Base-by-base conservation (phyloP, 108 stramenopile genomes). In the Aurantiochytrium sp. region DNA sequence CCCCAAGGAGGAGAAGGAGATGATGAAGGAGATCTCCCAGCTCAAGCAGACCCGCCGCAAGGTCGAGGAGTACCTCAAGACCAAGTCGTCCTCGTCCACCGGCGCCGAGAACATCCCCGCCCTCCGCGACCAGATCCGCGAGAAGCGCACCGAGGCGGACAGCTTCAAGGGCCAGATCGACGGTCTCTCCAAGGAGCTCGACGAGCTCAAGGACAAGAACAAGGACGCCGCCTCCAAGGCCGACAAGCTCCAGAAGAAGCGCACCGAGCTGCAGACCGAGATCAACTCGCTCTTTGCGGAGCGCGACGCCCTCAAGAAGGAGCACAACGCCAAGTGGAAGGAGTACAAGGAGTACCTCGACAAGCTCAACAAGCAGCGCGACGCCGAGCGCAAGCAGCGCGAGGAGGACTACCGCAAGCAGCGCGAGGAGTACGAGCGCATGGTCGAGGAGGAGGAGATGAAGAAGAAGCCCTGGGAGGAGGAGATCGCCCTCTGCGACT, bases 391-490 rank as follows among this genome's bases (percentile, higher is more conserved):
- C 91, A 93, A 95, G 89, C 89, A 89, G 36, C 94, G 96, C 34
- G 96, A 97, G 88, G 96, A 94, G 50, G 95, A 97, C 87, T 93
- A 95, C 88, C 92, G 90, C 21, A 95, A 91, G 21, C 95, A 91
- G 90, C 88, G 94, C 86, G 54, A 22, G 21, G 91, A 91, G 24
- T 42, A 90, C 37, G 73, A 87, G 36, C 95, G 95, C 90, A 95
- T 94, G 92, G 69, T 92, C 55, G 97, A 98, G 87, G 97, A 96
- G 68, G 97, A 97, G 90, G 97, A 97, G 89, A 68, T 93, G 55
- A 97, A 96, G 92, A 97, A 97, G 90, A 95, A 95, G 69, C 98
- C 97, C 22, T 97, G 96, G 90, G 97, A 97, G 90, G 97, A 96
- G 90, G 98, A 98, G 90, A 95, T 96, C 94, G 94, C 92, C 31